Evolutionary conservation across 148 eudicot genomes (phyloP).

Genomic region (Camellia sinensis): DNA sequence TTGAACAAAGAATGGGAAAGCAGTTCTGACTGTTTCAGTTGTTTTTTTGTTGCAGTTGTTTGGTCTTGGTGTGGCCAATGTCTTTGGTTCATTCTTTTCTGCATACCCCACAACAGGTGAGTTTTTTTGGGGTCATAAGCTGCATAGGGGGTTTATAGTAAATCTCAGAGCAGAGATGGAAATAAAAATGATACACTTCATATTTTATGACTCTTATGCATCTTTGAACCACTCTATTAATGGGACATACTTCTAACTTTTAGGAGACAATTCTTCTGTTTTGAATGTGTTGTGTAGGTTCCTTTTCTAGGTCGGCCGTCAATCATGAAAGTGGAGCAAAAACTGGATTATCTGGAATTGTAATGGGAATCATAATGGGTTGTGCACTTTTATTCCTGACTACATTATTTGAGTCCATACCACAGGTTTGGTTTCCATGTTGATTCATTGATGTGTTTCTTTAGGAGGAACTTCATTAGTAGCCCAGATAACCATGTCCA

Average conservation of each 20-base stretch:
- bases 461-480: neutral
- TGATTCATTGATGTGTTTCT: neutral
- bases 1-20: neutral
- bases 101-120: constrained; percentile 90
- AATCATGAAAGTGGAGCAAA: constrained; percentile 99
- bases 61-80: constrained; percentile 98
- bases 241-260: constrained; percentile 15
- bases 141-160: neutral
- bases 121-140: constrained; percentile 13
- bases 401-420: constrained; percentile 82
- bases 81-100: constrained; percentile 86
- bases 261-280: neutral
- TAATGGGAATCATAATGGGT: constrained; percentile 78
- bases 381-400: constrained; percentile 87
- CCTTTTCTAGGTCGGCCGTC: constrained; percentile 98
- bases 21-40: neutral
- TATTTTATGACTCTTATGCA: neutral
- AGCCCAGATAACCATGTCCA: neutral
- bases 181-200: neutral
- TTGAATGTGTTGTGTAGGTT: constrained; percentile 45
- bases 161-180: neutral
- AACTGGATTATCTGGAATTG: constrained; percentile 89
- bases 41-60: constrained; percentile 54
- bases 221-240: constrained; percentile 5
- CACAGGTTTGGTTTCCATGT: constrained; percentile 59